Evolutionary conservation across 306 rosid genomes (phyloP).

Genomic region (Lathyrus sativus): DNA sequence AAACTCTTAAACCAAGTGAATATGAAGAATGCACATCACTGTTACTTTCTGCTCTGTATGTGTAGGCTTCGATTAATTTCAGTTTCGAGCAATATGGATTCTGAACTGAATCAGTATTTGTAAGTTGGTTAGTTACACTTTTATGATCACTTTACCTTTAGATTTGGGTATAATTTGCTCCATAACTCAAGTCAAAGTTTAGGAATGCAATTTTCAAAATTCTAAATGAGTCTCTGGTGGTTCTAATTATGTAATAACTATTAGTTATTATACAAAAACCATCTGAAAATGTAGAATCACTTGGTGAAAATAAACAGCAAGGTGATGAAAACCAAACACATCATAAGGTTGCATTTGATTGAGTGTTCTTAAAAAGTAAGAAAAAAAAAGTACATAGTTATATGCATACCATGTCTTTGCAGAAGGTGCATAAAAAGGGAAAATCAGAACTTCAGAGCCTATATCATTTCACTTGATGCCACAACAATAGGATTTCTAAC

Average conservation of each 20-base stretch:
- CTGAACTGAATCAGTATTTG: too few species aligned
- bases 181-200: not conserved
- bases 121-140: too few species aligned
- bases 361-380: too few species aligned
- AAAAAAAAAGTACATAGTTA: not conserved
- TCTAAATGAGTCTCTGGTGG: not conserved
- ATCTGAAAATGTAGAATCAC: not conserved
- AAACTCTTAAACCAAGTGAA: too few species aligned
- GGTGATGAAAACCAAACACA: not conserved
- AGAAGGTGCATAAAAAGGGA: not conserved
- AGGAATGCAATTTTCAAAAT: not conserved
- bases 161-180: not conserved
- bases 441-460: not conserved
- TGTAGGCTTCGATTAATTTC: too few species aligned
- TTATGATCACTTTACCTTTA: too few species aligned
- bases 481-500: constrained; percentile 47
- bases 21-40: too few species aligned
- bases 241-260: not conserved
- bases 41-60: too few species aligned
- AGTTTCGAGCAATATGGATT: too few species aligned
- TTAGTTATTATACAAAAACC: not conserved
- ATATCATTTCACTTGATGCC: constrained; percentile 29
- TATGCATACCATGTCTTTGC: not conserved
- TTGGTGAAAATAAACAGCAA: not conserved
- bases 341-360: not conserved